phyloP scores from a whole-genome alignment of 2,329 filamentous ascomycete species.

The Graphilbum fragrans region DNA sequence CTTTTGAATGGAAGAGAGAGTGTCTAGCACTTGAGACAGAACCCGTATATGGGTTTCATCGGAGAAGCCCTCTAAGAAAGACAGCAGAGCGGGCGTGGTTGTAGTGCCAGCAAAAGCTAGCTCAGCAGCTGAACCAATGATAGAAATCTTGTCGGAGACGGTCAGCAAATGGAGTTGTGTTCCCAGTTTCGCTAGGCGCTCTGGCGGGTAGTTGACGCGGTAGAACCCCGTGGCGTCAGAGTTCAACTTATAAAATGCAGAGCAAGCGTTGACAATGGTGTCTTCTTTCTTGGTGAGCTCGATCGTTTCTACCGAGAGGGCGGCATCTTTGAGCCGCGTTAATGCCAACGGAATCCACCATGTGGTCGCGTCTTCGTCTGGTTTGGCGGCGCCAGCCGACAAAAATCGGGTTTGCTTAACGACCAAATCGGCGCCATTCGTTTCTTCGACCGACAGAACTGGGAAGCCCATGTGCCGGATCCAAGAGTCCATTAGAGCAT shows the following conservation, averaged over 20 bases:
- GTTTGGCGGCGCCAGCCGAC: conserved; percentile 78
- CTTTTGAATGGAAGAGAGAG: conserved; percentile 65
- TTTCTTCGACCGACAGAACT: conserved; percentile 71
- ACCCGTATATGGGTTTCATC: conserved; percentile 77
- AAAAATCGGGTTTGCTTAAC: conserved; percentile 84
- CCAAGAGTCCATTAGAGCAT: conserved; percentile 84
- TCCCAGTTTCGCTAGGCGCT: conserved; percentile 68
- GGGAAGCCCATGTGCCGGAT: conserved; percentile 94
- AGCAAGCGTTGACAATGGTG: conserved; percentile 61
- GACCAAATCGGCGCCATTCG: conserved; percentile 63
- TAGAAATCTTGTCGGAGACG: conserved; percentile 82
- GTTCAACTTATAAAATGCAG: conserved; percentile 89
- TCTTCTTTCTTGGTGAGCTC: conserved; percentile 67
- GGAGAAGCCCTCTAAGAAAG: conserved; percentile 75
- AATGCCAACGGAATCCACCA: conserved; percentile 95
- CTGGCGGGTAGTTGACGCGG: conserved; percentile 84
- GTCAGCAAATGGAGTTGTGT: conserved; percentile 63
- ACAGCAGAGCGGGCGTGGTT: conserved; percentile 68
- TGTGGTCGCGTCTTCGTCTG: conserved; percentile 79
- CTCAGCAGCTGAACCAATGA: conserved; percentile 81
- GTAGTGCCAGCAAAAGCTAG: conserved; percentile 80
- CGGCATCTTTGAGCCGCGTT: conserved; percentile 54
- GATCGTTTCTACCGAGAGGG: conserved; percentile 39
- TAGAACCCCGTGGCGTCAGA: conserved; percentile 80
- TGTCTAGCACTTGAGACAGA: conserved; percentile 74